These are phyloP conservation scores for Pythium phragmiticola DNA, from an alignment of 352 stramenopile species.

Conservation along the genomic window DNA sequence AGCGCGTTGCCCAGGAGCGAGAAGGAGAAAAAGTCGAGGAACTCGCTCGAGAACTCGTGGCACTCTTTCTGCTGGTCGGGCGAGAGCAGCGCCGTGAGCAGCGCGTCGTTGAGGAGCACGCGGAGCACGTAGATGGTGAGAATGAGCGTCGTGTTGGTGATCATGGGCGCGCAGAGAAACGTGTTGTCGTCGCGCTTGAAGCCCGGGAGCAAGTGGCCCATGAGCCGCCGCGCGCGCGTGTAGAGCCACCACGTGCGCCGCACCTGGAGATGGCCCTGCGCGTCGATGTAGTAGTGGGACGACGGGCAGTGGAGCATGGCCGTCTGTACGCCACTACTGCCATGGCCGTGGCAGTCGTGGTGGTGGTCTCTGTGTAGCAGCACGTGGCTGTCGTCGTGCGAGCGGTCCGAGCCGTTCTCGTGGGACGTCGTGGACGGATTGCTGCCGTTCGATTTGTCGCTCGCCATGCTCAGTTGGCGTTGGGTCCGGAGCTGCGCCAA, in stretches of 20 bases:
- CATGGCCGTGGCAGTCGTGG: neutral
- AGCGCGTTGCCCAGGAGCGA: slow-evolving; percentile 60
- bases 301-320: slow-evolving; percentile 32
- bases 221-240: slow-evolving; percentile 40
- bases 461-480: slow-evolving; percentile 27
- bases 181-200: slow-evolving; percentile 79
- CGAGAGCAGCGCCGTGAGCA: slow-evolving; percentile 45
- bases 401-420: slow-evolving; percentile 26
- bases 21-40: slow-evolving; percentile 68
- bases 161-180: slow-evolving; percentile 68
- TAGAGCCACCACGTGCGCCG: slow-evolving; percentile 61
- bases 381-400: slow-evolving; percentile 7
- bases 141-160: slow-evolving; percentile 76
- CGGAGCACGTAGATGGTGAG: slow-evolving; percentile 49
- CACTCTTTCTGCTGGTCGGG: slow-evolving; percentile 33
- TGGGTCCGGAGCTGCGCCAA: slow-evolving; percentile 25
- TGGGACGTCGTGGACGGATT: slow-evolving; percentile 28
- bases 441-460: slow-evolving; percentile 32
- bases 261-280: slow-evolving; percentile 42
- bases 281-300: slow-evolving; percentile 70
- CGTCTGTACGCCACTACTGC: neutral
- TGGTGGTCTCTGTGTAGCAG: no score
- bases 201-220: slow-evolving; percentile 48
- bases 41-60: slow-evolving; percentile 53
- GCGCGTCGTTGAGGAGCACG: slow-evolving; percentile 44